Evolutionary conservation across 371 early-diverging fungal species (phyloP).

Genomic region (Basidiobolus meristosporus): DNA sequence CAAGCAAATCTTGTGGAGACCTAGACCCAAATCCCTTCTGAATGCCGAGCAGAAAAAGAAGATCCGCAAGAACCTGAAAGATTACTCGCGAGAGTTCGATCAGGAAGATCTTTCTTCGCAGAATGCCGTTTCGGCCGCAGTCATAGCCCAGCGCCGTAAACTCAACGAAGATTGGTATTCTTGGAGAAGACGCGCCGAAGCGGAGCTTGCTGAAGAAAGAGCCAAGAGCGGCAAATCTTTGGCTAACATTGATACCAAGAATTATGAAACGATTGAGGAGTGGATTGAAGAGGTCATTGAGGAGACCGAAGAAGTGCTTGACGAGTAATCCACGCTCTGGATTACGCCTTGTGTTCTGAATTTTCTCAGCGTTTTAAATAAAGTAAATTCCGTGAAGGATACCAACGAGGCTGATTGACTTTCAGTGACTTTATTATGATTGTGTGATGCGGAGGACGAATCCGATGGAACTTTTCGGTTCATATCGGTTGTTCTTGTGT

Average conservation of each 20-base stretch:
- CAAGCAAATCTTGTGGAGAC: constrained; percentile 91
- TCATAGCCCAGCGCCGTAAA: constrained; percentile 52
- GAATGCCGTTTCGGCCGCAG: constrained; percentile 45
- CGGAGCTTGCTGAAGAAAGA: constrained; percentile 31
- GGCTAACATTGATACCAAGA: constrained; percentile 17
- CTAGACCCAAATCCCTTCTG: constrained; percentile 75
- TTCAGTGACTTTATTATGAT: too few relatives aligned
- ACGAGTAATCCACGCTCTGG: too few relatives aligned
- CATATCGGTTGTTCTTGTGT: too few relatives aligned
- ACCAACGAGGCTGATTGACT: too few relatives aligned
- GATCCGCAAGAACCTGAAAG: constrained; percentile 79
- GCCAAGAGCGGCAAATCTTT: constrained; percentile 25
- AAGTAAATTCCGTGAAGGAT: too few relatives aligned
- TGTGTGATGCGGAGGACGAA: too few relatives aligned
- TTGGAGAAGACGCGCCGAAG: constrained; percentile 51
- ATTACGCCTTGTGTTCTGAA: too few relatives aligned
- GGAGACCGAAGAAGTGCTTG: constrained; percentile 36
- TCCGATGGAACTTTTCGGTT: too few relatives aligned
- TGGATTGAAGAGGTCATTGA: constrained; percentile 63
- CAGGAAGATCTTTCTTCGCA: constrained; percentile 59
- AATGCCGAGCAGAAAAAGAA: constrained; percentile 59
- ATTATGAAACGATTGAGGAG: constrained; percentile 56
- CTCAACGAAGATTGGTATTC: constrained; percentile 57
- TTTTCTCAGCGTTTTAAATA: too few relatives aligned
- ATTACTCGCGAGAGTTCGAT: constrained; percentile 76